Percentiles rank a stretch among this genome's conserved stretches.
Evolutionary conservation across 331 rosid genomes (phyloP).

Genomic region (Phaseolus coccineus): DNA sequence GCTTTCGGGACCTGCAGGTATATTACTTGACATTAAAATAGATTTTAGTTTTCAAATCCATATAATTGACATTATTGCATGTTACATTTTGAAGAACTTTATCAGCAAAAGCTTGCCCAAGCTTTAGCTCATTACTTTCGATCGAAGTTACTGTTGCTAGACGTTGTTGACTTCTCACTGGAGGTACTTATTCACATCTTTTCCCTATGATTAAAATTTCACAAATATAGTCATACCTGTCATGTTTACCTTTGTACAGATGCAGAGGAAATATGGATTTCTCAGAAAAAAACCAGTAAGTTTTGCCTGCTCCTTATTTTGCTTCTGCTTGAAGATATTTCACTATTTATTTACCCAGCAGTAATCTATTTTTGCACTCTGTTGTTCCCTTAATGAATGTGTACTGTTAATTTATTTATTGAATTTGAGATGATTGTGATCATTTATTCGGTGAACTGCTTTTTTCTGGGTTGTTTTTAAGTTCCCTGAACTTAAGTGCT

Average conservation of each 20-base stretch:
- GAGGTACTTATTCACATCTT: conserved; percentile 55
- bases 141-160: conserved; percentile 79
- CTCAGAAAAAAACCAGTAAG: conserved; percentile 73
- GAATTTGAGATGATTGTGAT: conserved; percentile 3
- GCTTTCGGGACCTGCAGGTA: conserved; percentile 89
- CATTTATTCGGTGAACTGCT: conserved; percentile 6
- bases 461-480: conserved; percentile 15
- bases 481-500: conserved; percentile 7
- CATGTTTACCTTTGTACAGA: conserved; percentile 58
- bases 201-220: conserved; percentile 25
- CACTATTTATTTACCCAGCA: neutral
- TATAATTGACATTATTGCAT: conserved; percentile 18
- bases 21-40: neutral
- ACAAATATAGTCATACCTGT: conserved; percentile 38
- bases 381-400: conserved; percentile 1
- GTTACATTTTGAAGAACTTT: conserved; percentile 58
- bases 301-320: conserved; percentile 28
- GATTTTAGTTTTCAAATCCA: neutral
- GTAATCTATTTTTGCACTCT: neutral
- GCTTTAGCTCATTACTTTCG: conserved; percentile 73
- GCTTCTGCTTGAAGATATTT: conserved; percentile 33
- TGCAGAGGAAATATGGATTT: conserved; percentile 85
- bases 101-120: conserved; percentile 78
- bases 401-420: conserved; percentile 4
- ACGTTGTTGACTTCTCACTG: conserved; percentile 63